Evolutionary conservation across 805 yeast genomes (phyloP).

Genomic region (Saccharomycopsis olivae): DNA sequence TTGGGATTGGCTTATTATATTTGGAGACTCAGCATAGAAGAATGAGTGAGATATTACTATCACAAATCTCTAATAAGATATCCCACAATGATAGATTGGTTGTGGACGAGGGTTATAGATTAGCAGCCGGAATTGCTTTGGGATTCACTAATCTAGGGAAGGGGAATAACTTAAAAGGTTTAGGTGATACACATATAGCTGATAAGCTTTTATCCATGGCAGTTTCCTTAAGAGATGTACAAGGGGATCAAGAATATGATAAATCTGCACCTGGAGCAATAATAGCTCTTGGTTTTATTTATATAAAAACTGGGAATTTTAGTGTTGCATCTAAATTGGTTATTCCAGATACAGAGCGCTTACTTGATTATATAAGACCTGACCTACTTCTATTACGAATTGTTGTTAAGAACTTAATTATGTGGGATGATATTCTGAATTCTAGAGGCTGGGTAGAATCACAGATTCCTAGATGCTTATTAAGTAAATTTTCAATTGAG

Average conservation of each 20-base stretch:
- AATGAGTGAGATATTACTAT: slow-evolving; percentile 69
- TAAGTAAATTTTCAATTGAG: slow-evolving; percentile 23
- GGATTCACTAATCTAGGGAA: slow-evolving; percentile 79
- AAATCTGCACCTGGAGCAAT: slow-evolving; percentile 62
- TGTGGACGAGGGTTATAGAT: slow-evolving; percentile 69
- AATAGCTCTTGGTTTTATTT: slow-evolving; percentile 65
- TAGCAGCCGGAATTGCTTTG: slow-evolving; percentile 80
- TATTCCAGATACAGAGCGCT: slow-evolving; percentile 48
- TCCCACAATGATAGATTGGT: slow-evolving; percentile 41
- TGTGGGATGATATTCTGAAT: slow-evolving; percentile 58
- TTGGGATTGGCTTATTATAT: slow-evolving; percentile 84
- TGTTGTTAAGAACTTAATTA: slow-evolving; percentile 50
- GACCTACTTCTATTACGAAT: slow-evolving; percentile 60
- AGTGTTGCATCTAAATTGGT: slow-evolving; percentile 50
- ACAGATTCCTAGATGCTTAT: slow-evolving; percentile 42
- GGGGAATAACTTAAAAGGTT: slow-evolving; percentile 49
- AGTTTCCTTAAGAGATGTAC: slow-evolving; percentile 49
- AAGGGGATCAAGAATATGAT: slow-evolving; percentile 45
- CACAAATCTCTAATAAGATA: slow-evolving; percentile 53
- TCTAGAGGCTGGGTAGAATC: slow-evolving; percentile 44
- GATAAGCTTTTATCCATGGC: slow-evolving; percentile 52
- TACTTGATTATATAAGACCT: slow-evolving; percentile 66
- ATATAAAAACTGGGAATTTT: slow-evolving; percentile 51
- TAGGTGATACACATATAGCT: slow-evolving; percentile 53
- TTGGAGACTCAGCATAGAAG: slow-evolving; percentile 69